Conservation (phyloP, 2,329 filamentous ascomycete genomes). For the Pseudomassariella vexata region DNA sequence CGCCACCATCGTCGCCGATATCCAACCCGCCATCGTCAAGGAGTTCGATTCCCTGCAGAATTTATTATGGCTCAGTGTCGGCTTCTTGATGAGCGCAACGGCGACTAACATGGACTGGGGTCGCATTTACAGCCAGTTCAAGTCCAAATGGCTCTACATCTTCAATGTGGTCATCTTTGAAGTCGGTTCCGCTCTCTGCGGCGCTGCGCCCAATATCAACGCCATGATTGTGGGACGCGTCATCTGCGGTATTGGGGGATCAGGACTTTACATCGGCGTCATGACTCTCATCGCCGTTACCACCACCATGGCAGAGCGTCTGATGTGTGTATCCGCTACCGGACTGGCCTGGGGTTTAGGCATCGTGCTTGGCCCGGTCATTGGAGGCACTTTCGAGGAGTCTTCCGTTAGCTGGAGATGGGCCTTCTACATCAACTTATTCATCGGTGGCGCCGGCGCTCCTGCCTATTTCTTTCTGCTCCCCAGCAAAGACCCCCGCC, state of each 20-base stretch:
- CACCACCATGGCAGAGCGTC: constrained; percentile 19
- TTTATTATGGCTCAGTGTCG: constrained; percentile 31
- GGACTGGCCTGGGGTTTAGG: constrained; percentile 35
- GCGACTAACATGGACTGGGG: constrained; percentile 27
- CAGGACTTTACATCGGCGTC: constrained; percentile 32
- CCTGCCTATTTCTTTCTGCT: constrained; percentile 24
- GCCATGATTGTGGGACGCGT: constrained; percentile 40
- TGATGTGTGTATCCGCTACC: constrained; percentile 19
- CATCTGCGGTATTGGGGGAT: constrained; percentile 36
- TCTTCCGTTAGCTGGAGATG: constrained; percentile 34
- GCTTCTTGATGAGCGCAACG: constrained; percentile 30
- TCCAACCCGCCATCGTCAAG: constrained; percentile 31
- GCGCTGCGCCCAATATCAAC: constrained; percentile 33
- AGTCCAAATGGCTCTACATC: constrained; percentile 30
- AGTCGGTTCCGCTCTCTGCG: constrained; percentile 28
- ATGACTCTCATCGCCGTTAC: constrained; percentile 17
- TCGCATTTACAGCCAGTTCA: constrained; percentile 30
- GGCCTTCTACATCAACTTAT: constrained; percentile 49
- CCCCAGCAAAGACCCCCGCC: constrained; percentile 14
- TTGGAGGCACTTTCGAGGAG: constrained; percentile 37
- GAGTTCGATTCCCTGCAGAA: constrained; percentile 26
- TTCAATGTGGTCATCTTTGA: constrained; percentile 8
- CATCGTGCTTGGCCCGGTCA: constrained; percentile 36
- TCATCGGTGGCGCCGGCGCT: constrained; percentile 30
- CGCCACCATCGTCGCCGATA: constrained; percentile 38